These are phyloP conservation scores for Mortierella sp. DNA, from an alignment of 371 early-diverging fungal species.

Conservation along the genomic window DNA sequence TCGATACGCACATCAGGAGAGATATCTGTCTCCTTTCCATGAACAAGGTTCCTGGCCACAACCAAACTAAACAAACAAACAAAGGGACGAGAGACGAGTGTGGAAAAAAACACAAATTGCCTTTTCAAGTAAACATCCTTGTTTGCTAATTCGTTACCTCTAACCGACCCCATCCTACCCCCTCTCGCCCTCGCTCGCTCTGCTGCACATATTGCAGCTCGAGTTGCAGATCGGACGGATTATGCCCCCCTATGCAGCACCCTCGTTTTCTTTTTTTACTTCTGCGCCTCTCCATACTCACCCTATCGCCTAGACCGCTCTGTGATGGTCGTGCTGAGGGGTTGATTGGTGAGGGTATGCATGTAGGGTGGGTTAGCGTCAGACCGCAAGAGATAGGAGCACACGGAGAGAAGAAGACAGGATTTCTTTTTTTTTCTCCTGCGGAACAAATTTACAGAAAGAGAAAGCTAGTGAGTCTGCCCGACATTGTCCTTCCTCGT, in stretches of 20 bases:
- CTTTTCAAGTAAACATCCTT: constrained; percentile 15
- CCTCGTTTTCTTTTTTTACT: background rate
- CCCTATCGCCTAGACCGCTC: constrained; percentile 12
- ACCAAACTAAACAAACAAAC: background rate
- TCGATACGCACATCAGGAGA: background rate
- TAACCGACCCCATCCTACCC: background rate
- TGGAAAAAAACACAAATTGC: constrained; percentile 34
- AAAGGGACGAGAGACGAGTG: background rate
- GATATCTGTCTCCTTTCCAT: background rate
- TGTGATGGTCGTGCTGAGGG: background rate
- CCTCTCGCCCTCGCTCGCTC: background rate
- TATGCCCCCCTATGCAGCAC: background rate
- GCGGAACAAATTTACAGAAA: background rate
- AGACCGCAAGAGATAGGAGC: background rate
- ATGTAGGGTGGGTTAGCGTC: background rate
- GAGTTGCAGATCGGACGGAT: background rate
- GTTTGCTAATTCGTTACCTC: background rate
- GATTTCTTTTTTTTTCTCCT: background rate
- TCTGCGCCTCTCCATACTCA: background rate
- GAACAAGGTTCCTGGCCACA: background rate
- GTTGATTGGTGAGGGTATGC: background rate
- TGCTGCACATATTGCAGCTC: background rate
- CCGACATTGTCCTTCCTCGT: background rate
- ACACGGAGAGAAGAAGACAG: background rate
- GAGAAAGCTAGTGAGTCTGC: background rate